Evolutionary conservation across 2,329 filamentous ascomycete genomes (phyloP).

Genomic region (Cercospora berteroae): DNA sequence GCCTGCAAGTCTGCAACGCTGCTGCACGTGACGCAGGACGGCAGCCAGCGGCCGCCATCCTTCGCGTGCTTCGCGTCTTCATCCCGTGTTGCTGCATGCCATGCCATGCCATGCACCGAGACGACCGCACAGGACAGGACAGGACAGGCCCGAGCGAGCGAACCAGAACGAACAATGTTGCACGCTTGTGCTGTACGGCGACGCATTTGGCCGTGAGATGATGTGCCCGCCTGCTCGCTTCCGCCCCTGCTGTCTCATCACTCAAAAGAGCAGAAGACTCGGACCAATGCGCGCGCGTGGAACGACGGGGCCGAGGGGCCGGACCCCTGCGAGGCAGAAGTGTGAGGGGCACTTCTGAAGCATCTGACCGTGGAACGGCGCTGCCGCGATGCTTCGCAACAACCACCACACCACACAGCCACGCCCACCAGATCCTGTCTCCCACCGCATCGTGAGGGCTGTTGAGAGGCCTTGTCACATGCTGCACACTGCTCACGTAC

Average conservation of each 20-base stretch:
- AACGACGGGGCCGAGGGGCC: background rate
- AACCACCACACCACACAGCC: background rate
- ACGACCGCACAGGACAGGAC: background rate
- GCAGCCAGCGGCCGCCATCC: background rate
- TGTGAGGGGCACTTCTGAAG: background rate
- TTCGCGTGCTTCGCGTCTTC: background rate
- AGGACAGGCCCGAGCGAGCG: background rate
- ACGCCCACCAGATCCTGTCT: background rate
- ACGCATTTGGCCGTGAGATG: background rate
- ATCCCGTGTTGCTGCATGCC: background rate
- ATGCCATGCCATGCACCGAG: background rate
- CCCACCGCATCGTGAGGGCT: background rate
- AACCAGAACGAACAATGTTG: background rate
- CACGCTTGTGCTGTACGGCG: background rate
- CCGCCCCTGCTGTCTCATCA: slow-evolving; percentile 2
- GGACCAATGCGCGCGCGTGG: background rate
- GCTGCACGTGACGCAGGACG: background rate
- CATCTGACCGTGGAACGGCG: background rate
- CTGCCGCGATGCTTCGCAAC: background rate
- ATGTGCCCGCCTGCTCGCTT: background rate
- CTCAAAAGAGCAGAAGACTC: background rate
- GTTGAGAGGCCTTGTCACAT: background rate
- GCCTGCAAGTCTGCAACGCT: too few species aligned
- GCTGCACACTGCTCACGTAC: background rate
- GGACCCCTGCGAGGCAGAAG: background rate